Conservation (phyloP, 2,329 filamentous ascomycete genomes). For the Didymosphaeria variabile region DNA sequence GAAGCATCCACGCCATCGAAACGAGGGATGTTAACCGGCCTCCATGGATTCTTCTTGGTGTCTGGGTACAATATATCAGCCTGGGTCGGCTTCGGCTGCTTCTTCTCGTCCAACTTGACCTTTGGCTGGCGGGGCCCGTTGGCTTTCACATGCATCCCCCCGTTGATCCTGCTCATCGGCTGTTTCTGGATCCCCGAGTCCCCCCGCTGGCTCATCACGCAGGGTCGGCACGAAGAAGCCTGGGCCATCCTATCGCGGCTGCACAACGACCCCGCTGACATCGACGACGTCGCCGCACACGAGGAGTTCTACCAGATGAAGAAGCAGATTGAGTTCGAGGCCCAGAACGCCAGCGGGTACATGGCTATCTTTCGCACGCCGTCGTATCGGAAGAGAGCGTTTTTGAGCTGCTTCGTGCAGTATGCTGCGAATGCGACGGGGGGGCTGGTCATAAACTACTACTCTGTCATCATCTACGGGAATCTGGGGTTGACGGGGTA, state of each 20-base stretch:
- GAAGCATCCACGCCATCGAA: conserved; percentile 36
- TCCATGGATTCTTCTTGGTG: conserved; percentile 37
- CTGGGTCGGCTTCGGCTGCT: conserved; percentile 43
- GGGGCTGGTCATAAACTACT: conserved; percentile 35
- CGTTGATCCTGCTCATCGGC: conserved; percentile 55
- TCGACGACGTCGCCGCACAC: conserved; percentile 29
- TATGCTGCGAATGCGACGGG: conserved; percentile 37
- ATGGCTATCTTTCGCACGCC: conserved; percentile 29
- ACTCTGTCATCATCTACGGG: conserved; percentile 35
- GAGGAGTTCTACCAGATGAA: conserved; percentile 38
- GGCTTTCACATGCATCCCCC: conserved; percentile 54
- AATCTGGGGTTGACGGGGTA: conserved; percentile 32
- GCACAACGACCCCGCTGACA: conserved; percentile 29
- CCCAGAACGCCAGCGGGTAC: conserved; percentile 29
- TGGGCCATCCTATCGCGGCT: conserved; percentile 19
- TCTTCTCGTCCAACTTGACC: conserved; percentile 20
- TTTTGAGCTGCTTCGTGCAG: conserved; percentile 34
- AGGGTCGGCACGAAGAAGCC: conserved; percentile 63
- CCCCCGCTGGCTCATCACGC: conserved; percentile 65
- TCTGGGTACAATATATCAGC: conserved; percentile 51
- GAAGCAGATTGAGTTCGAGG: conserved; percentile 35
- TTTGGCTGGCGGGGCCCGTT: conserved; percentile 53
- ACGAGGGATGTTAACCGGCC: conserved; percentile 35
- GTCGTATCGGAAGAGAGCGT: conserved; percentile 32
- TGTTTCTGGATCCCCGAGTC: conserved; percentile 52